phyloP scores from a whole-genome alignment of 225 moss, liverwort and hornwort genomes.

The Physcomitrium patens region DNA sequence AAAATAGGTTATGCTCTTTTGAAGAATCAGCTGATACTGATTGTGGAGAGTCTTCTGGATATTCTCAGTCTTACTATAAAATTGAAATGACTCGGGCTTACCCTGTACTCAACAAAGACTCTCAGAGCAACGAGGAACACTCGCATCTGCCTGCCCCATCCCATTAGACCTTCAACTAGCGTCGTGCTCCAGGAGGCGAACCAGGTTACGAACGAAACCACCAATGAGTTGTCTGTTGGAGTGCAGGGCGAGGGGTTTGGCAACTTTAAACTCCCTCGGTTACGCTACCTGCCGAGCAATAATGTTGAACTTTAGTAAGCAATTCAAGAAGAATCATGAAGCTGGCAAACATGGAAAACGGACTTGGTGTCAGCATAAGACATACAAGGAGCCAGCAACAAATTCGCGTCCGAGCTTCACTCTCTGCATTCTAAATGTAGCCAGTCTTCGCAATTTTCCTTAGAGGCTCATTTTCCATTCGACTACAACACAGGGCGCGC shows the following conservation, averaged over 20 bases:
- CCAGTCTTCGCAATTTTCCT: too few species aligned
- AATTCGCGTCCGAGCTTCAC: background rate
- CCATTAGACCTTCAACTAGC: slow-evolving; percentile 51
- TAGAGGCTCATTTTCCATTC: too few species aligned
- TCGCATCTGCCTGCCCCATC: slow-evolving; percentile 67
- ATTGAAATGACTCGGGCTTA: slow-evolving; percentile 15
- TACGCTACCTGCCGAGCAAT: slow-evolving; percentile 37
- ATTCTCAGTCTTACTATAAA: too few species aligned
- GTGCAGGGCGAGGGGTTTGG: background rate
- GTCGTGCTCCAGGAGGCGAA: slow-evolving; percentile 22
- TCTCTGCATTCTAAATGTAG: too few species aligned
- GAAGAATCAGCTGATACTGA: background rate
- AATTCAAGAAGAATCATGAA: slow-evolving; percentile 3
- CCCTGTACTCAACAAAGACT: slow-evolving; percentile 62
- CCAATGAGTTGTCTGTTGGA: slow-evolving; percentile 18
- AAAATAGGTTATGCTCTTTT: background rate
- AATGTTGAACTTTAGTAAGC: slow-evolving; percentile 16
- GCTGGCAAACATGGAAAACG: background rate
- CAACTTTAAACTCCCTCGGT: slow-evolving; percentile 23
- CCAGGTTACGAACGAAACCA: slow-evolving; percentile 33
- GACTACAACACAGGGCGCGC: too few species aligned
- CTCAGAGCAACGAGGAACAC: slow-evolving; percentile 62
- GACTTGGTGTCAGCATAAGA: slow-evolving; percentile 10
- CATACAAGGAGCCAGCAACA: background rate
- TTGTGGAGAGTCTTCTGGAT: background rate